These are phyloP conservation scores for Salix koriyanagi DNA, from an alignment of 345 rosid species.

Conservation along the genomic window DNA sequence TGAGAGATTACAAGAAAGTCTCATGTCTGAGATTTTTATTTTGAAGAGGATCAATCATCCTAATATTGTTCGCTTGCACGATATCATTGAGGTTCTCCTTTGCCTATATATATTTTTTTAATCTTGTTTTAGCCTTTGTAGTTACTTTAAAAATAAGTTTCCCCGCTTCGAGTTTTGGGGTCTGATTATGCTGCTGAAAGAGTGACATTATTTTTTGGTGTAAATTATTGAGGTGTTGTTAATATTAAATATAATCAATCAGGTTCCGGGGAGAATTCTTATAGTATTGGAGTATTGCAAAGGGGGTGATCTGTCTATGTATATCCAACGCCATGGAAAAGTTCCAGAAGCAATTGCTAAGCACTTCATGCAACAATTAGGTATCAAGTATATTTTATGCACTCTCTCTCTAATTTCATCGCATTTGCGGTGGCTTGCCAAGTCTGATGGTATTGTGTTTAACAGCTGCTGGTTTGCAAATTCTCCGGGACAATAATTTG, in stretches of 20 bases:
- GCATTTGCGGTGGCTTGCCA: not conserved
- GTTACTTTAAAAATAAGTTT: not conserved
- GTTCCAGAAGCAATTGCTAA: constrained; percentile 78
- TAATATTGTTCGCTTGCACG: constrained; percentile 78
- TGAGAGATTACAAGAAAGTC: constrained; percentile 85
- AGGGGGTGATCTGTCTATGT: constrained; percentile 91
- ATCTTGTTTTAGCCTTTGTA: not conserved
- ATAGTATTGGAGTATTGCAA: constrained; percentile 84
- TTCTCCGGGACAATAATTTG: constrained; percentile 88
- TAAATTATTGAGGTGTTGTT: not conserved
- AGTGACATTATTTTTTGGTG: not conserved
- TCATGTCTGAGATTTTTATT: constrained; percentile 83
- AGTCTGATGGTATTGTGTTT: constrained; percentile 9
- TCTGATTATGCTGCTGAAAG: not conserved
- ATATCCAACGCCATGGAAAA: constrained; percentile 64
- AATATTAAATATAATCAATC: not conserved
- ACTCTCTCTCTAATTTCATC: not conserved
- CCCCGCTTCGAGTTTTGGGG: not conserved
- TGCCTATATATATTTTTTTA: not conserved
- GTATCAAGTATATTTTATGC: constrained; percentile 29
- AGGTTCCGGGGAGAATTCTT: constrained; percentile 86
- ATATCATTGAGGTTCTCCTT: constrained; percentile 72
- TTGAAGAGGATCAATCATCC: constrained; percentile 71
- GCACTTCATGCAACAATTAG: constrained; percentile 91
- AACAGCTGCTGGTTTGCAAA: constrained; percentile 76